Conservation (phyloP, 495 filamentous ascomycete genomes). For the Aspergillus campestris region DNA sequence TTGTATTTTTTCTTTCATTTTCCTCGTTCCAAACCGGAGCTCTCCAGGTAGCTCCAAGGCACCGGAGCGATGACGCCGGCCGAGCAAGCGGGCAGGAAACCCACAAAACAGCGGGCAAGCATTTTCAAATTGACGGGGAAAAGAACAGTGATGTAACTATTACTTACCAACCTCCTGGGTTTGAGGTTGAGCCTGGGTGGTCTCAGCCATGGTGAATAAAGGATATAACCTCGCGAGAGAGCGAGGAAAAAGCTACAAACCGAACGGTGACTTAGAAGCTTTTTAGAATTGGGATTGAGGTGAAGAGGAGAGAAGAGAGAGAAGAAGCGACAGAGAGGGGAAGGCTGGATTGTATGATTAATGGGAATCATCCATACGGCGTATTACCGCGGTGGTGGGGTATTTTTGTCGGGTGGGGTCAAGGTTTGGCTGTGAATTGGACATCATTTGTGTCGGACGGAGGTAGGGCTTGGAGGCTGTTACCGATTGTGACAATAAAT, state of each 20-base stretch:
- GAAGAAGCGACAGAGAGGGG: constrained; percentile 19
- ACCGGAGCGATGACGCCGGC: constrained; percentile 6
- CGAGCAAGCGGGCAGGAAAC: constrained; percentile 17
- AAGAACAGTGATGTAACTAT: constrained; percentile 11
- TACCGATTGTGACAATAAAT: no score
- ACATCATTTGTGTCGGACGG: neutral
- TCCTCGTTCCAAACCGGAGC: neutral
- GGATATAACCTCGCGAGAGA: constrained; percentile 17
- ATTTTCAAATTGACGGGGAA: constrained; percentile 21
- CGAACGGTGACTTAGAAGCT: constrained; percentile 8
- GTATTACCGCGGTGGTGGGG: neutral
- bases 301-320: constrained; percentile 17
- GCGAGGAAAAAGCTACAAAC: constrained; percentile 10
- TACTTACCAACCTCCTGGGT: constrained; percentile 40
- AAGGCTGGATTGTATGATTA: no score
- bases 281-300: neutral
- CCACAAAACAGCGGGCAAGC: constrained; percentile 35
- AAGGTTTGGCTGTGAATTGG: no score
- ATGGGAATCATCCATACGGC: no score
- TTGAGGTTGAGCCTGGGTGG: constrained; percentile 14
- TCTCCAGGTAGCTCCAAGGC: neutral
- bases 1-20: neutral
- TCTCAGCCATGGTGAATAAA: constrained; percentile 36
- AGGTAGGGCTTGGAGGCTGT: neutral
- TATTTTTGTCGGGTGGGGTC: neutral